Percentiles rank a stretch among this genome's conserved stretches.
phyloP scores from a whole-genome alignment of 192 early-diverging fungal genomes.

The Coemansia sp. region DNA sequence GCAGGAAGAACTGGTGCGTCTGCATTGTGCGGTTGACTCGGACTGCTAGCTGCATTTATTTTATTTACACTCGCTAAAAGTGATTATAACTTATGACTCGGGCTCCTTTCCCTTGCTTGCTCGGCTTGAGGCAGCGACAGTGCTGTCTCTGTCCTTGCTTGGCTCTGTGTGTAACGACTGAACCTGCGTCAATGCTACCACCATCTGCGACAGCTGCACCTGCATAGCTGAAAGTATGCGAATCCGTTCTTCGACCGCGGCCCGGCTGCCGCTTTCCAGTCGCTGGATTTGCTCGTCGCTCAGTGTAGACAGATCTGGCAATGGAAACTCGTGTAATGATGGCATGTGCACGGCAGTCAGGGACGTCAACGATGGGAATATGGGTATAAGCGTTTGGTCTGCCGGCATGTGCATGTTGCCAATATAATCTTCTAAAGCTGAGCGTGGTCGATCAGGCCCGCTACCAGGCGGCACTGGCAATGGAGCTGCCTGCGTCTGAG shows the following conservation, averaged over 20 bases:
- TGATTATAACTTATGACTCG: constrained; percentile 6
- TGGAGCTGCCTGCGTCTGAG: not conserved
- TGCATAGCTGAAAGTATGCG: constrained; percentile 64
- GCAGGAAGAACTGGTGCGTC: constrained; percentile 37
- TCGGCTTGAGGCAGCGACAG: not conserved
- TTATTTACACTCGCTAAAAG: constrained; percentile 8
- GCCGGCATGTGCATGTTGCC: not conserved
- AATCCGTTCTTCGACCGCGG: constrained; percentile 65
- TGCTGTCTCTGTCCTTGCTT: not conserved
- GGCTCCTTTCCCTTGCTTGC: constrained; percentile 24
- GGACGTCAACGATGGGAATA: constrained; percentile 18
- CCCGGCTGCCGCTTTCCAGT: constrained; percentile 59
- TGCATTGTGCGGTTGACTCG: constrained; percentile 18
- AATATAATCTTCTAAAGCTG: not conserved
- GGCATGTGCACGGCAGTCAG: constrained; percentile 20
- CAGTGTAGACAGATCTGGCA: constrained; percentile 51
- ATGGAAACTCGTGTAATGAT: constrained; percentile 36
- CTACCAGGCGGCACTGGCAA: not conserved
- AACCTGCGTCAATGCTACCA: constrained; percentile 43
- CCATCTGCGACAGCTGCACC: constrained; percentile 59
- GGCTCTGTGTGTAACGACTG: constrained; percentile 19
- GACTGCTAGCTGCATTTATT: constrained; percentile 3
- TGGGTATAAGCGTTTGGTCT: constrained; percentile 23
- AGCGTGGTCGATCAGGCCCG: not conserved
- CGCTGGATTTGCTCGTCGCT: constrained; percentile 61